Evolutionary conservation across 2,329 filamentous ascomycete species (phyloP).

Genomic region (Fusarium armeniacum): DNA sequence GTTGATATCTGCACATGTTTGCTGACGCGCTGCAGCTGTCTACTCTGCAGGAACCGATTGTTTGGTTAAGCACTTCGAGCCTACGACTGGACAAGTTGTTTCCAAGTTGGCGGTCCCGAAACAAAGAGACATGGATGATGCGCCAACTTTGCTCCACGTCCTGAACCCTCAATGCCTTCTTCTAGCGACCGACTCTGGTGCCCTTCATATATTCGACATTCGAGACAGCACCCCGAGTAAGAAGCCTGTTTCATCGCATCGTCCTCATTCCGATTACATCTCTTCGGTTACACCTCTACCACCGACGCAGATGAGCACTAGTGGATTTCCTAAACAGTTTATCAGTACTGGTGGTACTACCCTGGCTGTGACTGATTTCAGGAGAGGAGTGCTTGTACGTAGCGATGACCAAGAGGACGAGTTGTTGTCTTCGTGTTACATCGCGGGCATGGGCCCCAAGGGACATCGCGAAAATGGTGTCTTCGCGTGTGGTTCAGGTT

Average conservation of each 20-base stretch:
- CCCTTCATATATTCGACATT: constrained; percentile 89
- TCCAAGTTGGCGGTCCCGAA: constrained; percentile 86
- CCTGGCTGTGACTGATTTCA: constrained; percentile 88
- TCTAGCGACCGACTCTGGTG: constrained; percentile 90
- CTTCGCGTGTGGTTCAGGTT: constrained; percentile 80
- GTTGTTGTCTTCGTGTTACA: constrained; percentile 82
- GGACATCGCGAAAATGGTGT: constrained; percentile 77
- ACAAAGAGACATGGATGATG: constrained; percentile 69
- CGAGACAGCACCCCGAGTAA: constrained; percentile 71
- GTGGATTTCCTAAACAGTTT: constrained; percentile 94
- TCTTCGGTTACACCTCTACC: constrained; percentile 89
- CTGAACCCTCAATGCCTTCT: constrained; percentile 91
- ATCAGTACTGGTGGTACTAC: constrained; percentile 93
- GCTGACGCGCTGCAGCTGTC: constrained; percentile 59
- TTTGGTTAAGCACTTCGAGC: constrained; percentile 70
- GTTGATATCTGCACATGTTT: background rate
- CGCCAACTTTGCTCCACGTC: constrained; percentile 84
- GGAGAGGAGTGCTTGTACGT: constrained; percentile 85
- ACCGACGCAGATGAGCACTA: constrained; percentile 83
- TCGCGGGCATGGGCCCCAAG: constrained; percentile 81
- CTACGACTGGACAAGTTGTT: constrained; percentile 74
- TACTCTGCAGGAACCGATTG: constrained; percentile 75
- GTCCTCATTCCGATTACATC: constrained; percentile 93
- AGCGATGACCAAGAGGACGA: constrained; percentile 98
- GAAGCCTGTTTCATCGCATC: constrained; percentile 82